Percentiles rank a stretch among this genome's conserved stretches.
These are phyloP conservation scores for Russula griseocarnosa DNA, from an alignment of 768 basidiomycete species.

Conservation along the genomic window DNA sequence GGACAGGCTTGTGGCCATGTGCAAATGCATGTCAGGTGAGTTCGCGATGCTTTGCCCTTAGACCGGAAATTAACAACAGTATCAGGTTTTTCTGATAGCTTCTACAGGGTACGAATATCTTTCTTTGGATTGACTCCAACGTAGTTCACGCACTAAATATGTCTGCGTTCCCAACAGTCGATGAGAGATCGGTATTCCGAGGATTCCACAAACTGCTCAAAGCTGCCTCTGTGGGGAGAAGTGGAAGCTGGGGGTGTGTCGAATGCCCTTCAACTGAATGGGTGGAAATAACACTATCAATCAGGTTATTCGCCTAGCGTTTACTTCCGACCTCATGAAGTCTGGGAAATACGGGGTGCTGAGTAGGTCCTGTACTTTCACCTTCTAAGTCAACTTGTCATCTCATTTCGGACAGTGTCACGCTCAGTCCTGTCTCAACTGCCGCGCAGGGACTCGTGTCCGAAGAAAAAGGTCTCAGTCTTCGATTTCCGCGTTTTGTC, in stretches of 20 bases:
- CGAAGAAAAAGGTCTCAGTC: constrained; percentile 60
- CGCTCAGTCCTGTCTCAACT: constrained; percentile 78
- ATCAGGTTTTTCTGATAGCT: constrained; percentile 77
- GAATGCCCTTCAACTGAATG: not conserved
- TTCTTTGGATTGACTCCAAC: not conserved
- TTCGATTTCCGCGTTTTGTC: constrained; percentile 88
- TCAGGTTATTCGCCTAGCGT: constrained; percentile 60
- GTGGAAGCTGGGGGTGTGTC: constrained; percentile 59
- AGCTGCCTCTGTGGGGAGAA: constrained; percentile 49
- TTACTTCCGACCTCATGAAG: constrained; percentile 67
- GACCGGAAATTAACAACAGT: not conserved
- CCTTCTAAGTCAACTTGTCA: not conserved
- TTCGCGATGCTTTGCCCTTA: constrained; percentile 12
- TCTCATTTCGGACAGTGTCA: constrained; percentile 48
- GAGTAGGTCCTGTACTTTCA: constrained; percentile 43
- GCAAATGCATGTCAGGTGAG: constrained; percentile 86
- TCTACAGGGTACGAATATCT: constrained; percentile 58
- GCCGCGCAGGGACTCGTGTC: constrained; percentile 67
- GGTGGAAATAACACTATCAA: constrained; percentile 9
- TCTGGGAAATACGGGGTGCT: constrained; percentile 87
- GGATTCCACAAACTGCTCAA: constrained; percentile 51
- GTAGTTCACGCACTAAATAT: constrained; percentile 4
- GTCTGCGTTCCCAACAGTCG: constrained; percentile 38
- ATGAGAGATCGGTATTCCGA: constrained; percentile 65
- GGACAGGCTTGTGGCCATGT: constrained; percentile 68